Evolutionary conservation across 2,329 filamentous ascomycete species (phyloP).

Genomic region (Venturia asperata): DNA sequence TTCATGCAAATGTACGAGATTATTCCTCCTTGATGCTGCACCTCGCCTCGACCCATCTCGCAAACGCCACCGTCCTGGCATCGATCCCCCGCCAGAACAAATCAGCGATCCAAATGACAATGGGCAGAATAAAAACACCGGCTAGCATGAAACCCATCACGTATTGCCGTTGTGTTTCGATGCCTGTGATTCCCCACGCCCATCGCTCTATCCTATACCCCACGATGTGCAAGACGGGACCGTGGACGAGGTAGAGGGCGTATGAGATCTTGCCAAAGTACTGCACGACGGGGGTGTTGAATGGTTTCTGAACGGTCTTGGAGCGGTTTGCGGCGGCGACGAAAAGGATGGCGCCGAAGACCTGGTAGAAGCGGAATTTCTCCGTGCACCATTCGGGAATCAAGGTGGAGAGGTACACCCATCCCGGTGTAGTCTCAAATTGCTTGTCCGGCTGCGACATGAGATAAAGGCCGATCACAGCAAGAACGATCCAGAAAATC

Average conservation of each 20-base stretch:
- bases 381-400: slow-evolving; percentile 37
- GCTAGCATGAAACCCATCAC: slow-evolving; percentile 20
- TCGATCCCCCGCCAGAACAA: slow-evolving; percentile 22
- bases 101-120: slow-evolving; percentile 22
- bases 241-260: slow-evolving; percentile 42
- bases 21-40: slow-evolving; percentile 11
- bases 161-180: slow-evolving; percentile 18
- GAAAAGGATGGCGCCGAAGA: slow-evolving; percentile 28
- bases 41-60: slow-evolving; percentile 22
- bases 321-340: slow-evolving; percentile 23
- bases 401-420: slow-evolving; percentile 33
- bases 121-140: slow-evolving; percentile 15
- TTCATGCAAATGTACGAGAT: not conserved
- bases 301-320: slow-evolving; percentile 35
- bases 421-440: slow-evolving; percentile 38
- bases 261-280: slow-evolving; percentile 44
- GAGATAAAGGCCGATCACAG: slow-evolving; percentile 37
- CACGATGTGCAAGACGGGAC: slow-evolving; percentile 20
- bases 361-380: slow-evolving; percentile 40
- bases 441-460: slow-evolving; percentile 37
- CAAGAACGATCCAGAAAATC: slow-evolving; percentile 30
- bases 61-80: slow-evolving; percentile 20
- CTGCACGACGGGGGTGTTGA: slow-evolving; percentile 36
- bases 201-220: slow-evolving; percentile 21
- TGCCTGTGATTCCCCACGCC: slow-evolving; percentile 22